Conservation (phyloP, 441 rosid genomes). For the Bocquillonia castaneifolia region DNA sequence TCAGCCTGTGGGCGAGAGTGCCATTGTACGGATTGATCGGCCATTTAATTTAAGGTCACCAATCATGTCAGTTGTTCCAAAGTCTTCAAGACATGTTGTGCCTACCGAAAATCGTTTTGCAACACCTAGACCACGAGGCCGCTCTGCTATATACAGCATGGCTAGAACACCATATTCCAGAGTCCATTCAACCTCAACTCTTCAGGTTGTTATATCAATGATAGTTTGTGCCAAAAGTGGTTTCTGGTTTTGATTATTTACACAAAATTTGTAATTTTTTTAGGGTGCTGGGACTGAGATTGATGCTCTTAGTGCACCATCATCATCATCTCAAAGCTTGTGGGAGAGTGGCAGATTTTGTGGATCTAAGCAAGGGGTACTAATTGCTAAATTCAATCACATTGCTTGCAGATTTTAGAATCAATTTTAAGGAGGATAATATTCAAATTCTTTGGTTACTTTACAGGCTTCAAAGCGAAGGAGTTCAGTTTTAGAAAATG, state of each 20-base stretch:
- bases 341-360: constrained; percentile 46
- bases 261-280: constrained; percentile 3
- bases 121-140: constrained; percentile 77
- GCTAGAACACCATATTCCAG: constrained; percentile 81
- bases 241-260: constrained; percentile 13
- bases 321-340: constrained; percentile 47
- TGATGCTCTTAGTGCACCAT: constrained; percentile 39
- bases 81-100: constrained; percentile 39
- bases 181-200: constrained; percentile 37
- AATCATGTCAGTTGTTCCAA: constrained; percentile 42
- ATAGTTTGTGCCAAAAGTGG: constrained; percentile 12
- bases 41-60: constrained; percentile 43
- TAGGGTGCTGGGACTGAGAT: constrained; percentile 36
- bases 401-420: neutral
- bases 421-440: neutral
- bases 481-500: constrained; percentile 71
- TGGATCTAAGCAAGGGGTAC: constrained; percentile 64
- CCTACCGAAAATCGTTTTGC: constrained; percentile 59
- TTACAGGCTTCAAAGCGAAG: constrained; percentile 73
- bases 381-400: constrained; percentile 13
- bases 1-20: constrained; percentile 49
- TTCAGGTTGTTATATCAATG: constrained; percentile 43
- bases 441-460: neutral
- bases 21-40: constrained; percentile 31
- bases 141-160: constrained; percentile 90